Base-by-base conservation (phyloP, 2,329 filamentous ascomycete species). In the Orbilia brochopaga region DNA sequence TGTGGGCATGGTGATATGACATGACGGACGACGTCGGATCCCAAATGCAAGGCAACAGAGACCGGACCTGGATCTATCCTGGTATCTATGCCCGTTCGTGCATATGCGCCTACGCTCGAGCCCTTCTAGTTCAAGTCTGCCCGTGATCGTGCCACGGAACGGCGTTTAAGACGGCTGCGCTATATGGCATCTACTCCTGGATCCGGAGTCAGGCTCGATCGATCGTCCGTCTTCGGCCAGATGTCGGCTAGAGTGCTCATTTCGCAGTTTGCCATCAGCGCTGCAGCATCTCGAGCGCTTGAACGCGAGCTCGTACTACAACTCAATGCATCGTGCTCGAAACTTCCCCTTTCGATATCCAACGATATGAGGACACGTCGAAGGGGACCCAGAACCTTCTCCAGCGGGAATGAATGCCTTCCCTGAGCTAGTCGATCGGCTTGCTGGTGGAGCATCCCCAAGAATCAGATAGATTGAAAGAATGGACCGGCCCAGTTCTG, bases 361-460 rank as follows among this genome's bases (percentile, higher is more conserved):
- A 30, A 53, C 10, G 21, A 3, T 2, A 13, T 13, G 10, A 53
- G 13, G 21, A 15, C n/a, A 53, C 24, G 37, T 42, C 40, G 27
- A 50, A 56, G 30, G 6, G 23, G 46, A 35, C 64, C 52, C 4
- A 55, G 19, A 56, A 67, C 64, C 52, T 69, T 61, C 64, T 59
- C 37, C 42, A 21, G 48, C 56, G 63, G 56, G 42, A 67, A 42
- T 50, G 51, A 44, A 44, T 44, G 40, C 17, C 48, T 62, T 58
- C 57, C 57, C 32, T 13, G 48, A 52, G 30, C 21, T 53, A 44
- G 37, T 42, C 11, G n/a, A 15, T 13, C n/a, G n/a, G n/a, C n/a
- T n/a, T n/a, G 37, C 37, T 42, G 37, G 6, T 4, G 11, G 13
- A 55, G 56, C 37, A 62, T 42, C 32, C 58, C 42, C 56, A 37